These are phyloP conservation scores for Populus tremula DNA, from an alignment of 345 rosid species.

Conservation along the genomic window DNA sequence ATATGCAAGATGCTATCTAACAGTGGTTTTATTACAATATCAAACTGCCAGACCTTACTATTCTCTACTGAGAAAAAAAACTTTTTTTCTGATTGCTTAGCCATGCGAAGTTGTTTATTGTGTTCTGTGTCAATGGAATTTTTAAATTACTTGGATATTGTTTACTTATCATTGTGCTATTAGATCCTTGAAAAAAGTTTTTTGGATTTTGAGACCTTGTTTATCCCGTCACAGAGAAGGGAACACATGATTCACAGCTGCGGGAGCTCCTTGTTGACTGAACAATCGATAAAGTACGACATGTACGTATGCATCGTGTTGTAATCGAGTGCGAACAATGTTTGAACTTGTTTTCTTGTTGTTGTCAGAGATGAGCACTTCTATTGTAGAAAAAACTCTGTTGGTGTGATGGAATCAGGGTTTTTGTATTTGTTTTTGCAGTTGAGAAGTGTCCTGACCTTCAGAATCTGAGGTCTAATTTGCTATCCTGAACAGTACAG, in stretches of 20 bases:
- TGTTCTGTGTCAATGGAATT: background rate
- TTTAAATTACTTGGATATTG: background rate
- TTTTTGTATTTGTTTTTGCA: background rate
- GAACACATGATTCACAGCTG: background rate
- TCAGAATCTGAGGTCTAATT: background rate
- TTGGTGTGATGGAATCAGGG: background rate
- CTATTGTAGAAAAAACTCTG: background rate
- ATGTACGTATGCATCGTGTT: too few species aligned
- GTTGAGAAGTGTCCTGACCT: background rate
- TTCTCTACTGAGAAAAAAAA: background rate
- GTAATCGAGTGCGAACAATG: background rate
- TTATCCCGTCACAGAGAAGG: conserved; percentile 1
- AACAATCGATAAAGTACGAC: background rate
- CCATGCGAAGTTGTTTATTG: background rate
- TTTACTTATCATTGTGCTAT: background rate
- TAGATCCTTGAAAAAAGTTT: background rate
- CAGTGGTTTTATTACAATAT: background rate
- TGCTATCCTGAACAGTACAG: background rate
- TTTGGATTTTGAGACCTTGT: background rate
- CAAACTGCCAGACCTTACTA: background rate
- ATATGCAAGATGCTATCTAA: background rate
- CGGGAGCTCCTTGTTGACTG: conserved; percentile 14
- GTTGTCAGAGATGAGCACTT: background rate
- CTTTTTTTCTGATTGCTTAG: background rate
- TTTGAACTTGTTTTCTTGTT: background rate